Evolutionary conservation across 306 rosid species (phyloP).

Genomic region (Sesbania bispinosa): DNA sequence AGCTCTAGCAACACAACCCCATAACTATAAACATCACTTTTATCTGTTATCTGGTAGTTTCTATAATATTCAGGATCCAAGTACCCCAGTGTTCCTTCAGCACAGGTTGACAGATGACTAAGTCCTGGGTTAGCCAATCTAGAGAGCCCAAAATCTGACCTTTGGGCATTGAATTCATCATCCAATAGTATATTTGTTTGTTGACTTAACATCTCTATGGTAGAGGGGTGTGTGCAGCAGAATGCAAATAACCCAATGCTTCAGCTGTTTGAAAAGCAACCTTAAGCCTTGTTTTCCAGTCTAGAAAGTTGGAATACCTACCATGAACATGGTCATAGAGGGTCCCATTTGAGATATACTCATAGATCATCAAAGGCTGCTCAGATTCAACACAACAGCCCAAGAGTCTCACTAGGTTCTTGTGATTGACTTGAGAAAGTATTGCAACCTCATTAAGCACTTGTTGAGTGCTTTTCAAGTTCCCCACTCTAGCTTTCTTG

Average conservation of each 20-base stretch:
- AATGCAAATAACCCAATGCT: constrained; percentile 83
- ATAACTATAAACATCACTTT: constrained; percentile 94
- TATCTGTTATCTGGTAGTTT: constrained; percentile 81
- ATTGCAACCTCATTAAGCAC: constrained; percentile 87
- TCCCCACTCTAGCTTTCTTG: constrained; percentile 85
- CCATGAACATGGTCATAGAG: constrained; percentile 86
- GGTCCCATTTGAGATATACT: constrained; percentile 89
- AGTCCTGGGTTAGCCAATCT: constrained; percentile 85
- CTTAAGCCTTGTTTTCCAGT: constrained; percentile 81
- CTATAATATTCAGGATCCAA: constrained; percentile 92
- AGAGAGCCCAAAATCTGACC: constrained; percentile 90
- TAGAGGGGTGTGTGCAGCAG: constrained; percentile 83
- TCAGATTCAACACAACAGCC: constrained; percentile 88
- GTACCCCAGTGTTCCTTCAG: constrained; percentile 95
- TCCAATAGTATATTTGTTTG: constrained; percentile 83
- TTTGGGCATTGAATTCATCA: constrained; percentile 63
- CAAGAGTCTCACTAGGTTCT: constrained; percentile 74
- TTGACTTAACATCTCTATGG: constrained; percentile 97
- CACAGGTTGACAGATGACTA: constrained; percentile 94
- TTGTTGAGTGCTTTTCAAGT: constrained; percentile 85
- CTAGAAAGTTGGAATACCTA: constrained; percentile 57
- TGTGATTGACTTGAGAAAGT: constrained; percentile 93
- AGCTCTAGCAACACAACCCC: constrained; percentile 91
- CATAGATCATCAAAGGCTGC: constrained; percentile 89
- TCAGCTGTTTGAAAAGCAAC: constrained; percentile 89